phyloP scores from a whole-genome alignment of 148 eudicot species.

The Tetragonia tetragonoides region DNA sequence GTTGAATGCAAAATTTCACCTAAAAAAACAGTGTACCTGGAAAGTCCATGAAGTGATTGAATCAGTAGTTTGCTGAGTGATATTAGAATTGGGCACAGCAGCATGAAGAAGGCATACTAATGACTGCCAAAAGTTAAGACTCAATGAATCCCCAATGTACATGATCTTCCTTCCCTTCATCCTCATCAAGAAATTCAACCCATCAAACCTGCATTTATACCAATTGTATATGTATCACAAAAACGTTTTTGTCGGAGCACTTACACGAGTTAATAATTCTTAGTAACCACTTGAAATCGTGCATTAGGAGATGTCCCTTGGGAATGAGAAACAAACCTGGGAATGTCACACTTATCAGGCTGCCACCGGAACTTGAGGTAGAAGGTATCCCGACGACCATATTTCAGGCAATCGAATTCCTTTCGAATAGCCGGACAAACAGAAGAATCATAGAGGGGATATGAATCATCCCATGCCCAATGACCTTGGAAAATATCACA shows the following conservation, averaged over 20 bases:
- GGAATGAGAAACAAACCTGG: constrained; percentile 18
- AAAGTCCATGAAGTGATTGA: constrained; percentile 13
- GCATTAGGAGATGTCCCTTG: too few species aligned
- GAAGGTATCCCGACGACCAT: constrained; percentile 34
- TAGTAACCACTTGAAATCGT: too few species aligned
- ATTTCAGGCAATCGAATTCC: constrained; percentile 39
- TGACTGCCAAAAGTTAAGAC: constrained; percentile 49
- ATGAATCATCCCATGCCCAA: constrained; percentile 36
- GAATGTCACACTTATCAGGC: constrained; percentile 36
- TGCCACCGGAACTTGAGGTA: constrained; percentile 49
- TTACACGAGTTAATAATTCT: too few species aligned
- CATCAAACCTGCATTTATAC: constrained; percentile 43
- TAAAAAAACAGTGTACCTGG: constrained; percentile 1
- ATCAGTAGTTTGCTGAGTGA: constrained; percentile 13
- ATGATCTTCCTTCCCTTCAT: constrained; percentile 49
- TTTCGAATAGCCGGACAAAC: constrained; percentile 32
- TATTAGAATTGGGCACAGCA: constrained; percentile 29
- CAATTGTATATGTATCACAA: not conserved
- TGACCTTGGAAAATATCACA: constrained; percentile 30
- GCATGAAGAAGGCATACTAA: constrained; percentile 45
- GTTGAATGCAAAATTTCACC: not conserved
- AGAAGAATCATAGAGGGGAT: constrained; percentile 36
- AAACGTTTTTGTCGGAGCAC: too few species aligned
- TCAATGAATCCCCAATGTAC: constrained; percentile 60
- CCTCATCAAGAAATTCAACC: constrained; percentile 37